Base-by-base conservation (phyloP, 1,139 yeast species). In the Taiozyma sp. region DNA sequence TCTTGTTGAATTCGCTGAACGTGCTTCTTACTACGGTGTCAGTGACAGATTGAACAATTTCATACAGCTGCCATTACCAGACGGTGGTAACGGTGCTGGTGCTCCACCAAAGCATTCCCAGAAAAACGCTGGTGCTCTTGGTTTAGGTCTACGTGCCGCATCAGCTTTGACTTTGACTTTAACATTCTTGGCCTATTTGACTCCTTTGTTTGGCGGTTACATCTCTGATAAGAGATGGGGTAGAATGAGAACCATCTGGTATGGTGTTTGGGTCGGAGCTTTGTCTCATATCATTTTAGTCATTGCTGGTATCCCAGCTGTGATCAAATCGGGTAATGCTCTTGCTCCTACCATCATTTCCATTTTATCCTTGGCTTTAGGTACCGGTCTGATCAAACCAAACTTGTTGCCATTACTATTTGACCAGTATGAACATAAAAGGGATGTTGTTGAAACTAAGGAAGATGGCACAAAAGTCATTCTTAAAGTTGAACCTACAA, bases 361-460 rank as follows among this genome's bases (percentile, higher is more conserved):
- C 45, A 82, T 88, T 68, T 71, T 87, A 53, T 67, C 83, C 50
- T 80, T 87, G 63, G 93, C 95, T 62, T 60, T 85, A 45, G 95
- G 89, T 51, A 84, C 95, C 40, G 95, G 95, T 64, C 84, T 90
- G 65, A 87, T 88, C 66, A 88, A 88, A 68, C 76, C 93, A 42
- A 86, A 87, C 61, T 83, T 87, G 46, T 76, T 88, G 29, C 95
- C 95, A 37, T 74, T 86, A 64, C 79, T 88, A 66, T 90, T 89
- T 50, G 95, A 87, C 64, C 95, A 88, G 71, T 76, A 76, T 61
- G 73, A 77, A 45, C 76, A 78, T 61, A 71, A 79, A 43, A 74
- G 76, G 56, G 85, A 82, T 52, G 80, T 77, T 52, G 81, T 88
- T 49, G 77, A 75, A 63, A 79, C 77, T 3, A 70, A 78, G 49